Evolutionary conservation across 257 asterid species (phyloP).

Genomic region (Nemophila menziesii): DNA sequence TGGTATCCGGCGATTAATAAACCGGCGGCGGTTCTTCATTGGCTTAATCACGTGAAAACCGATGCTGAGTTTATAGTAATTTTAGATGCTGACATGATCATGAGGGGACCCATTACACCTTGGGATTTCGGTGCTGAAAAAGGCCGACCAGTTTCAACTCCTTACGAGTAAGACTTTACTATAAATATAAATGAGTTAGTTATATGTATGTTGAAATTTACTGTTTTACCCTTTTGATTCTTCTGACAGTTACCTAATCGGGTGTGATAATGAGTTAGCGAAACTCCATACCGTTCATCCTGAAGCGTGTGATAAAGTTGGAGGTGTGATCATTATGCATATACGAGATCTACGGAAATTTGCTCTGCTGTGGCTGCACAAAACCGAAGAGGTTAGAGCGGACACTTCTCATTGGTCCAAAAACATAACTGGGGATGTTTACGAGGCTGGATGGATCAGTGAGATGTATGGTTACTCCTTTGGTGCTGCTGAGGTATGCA

Average conservation of each 20-base stretch:
- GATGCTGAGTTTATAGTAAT: constrained; percentile 88
- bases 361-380: constrained; percentile 82
- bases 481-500: constrained; percentile 90
- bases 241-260: constrained; percentile 66
- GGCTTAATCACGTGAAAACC: constrained; percentile 85
- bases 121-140: constrained; percentile 89
- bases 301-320: constrained; percentile 80
- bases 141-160: constrained; percentile 84
- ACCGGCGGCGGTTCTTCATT: constrained; percentile 93
- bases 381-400: constrained; percentile 91
- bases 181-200: background rate
- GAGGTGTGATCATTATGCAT: constrained; percentile 93
- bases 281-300: constrained; percentile 84
- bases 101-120: constrained; percentile 90
- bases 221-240: constrained; percentile 3
- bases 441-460: constrained; percentile 97
- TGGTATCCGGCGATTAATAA: constrained; percentile 98
- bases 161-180: constrained; percentile 53
- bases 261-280: constrained; percentile 92
- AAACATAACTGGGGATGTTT: constrained; percentile 78
- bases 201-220: background rate
- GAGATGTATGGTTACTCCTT: constrained; percentile 99
- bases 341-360: constrained; percentile 62
- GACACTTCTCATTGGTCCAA: constrained; percentile 83
- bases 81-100: constrained; percentile 88